Conservation (phyloP, 495 filamentous ascomycete genomes). For the Penicillium angulare region DNA sequence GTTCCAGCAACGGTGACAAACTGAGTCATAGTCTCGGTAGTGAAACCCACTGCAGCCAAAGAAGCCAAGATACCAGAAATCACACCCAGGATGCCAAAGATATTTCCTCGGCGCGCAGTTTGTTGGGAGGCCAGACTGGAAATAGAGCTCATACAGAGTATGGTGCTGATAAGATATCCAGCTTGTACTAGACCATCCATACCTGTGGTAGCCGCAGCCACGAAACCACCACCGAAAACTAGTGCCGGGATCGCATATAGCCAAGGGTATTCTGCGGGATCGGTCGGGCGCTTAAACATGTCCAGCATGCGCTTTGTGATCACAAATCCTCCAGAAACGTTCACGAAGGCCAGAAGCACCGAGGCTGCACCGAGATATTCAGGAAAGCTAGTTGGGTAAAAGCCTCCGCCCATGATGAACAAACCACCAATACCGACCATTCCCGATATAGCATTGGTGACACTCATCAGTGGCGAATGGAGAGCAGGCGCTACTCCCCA, state of each 20-base stretch:
- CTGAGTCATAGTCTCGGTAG: slow-evolving; percentile 67
- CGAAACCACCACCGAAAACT: slow-evolving; percentile 72
- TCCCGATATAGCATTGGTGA: slow-evolving; percentile 81
- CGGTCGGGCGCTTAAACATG: slow-evolving; percentile 81
- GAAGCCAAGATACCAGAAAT: slow-evolving; percentile 75
- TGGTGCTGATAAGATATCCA: slow-evolving; percentile 74
- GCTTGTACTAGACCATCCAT: slow-evolving; percentile 79
- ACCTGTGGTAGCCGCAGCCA: slow-evolving; percentile 71
- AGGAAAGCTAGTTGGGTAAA: slow-evolving; percentile 70
- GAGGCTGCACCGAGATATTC: slow-evolving; percentile 73
- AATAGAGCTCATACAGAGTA: slow-evolving; percentile 73
- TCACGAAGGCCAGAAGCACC: slow-evolving; percentile 77
- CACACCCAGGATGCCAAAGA: slow-evolving; percentile 78
- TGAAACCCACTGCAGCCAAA: slow-evolving; percentile 72
- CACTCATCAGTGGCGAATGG: slow-evolving; percentile 80
- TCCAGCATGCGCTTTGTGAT: slow-evolving; percentile 89
- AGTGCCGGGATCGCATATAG: slow-evolving; percentile 72
- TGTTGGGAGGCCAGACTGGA: slow-evolving; percentile 71
- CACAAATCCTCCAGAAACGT: slow-evolving; percentile 78
- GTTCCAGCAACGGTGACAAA: slow-evolving; percentile 68
- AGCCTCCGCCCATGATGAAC: slow-evolving; percentile 77
- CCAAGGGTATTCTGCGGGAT: slow-evolving; percentile 82
- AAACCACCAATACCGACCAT: slow-evolving; percentile 83
- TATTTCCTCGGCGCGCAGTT: slow-evolving; percentile 76
- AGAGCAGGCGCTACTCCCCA: slow-evolving; percentile 76